A percentile compares a stretch with the other conserved stretches of the same genome.
Conservation (phyloP, 2,329 filamentous ascomycete genomes). For the Fusarium aywerte region DNA sequence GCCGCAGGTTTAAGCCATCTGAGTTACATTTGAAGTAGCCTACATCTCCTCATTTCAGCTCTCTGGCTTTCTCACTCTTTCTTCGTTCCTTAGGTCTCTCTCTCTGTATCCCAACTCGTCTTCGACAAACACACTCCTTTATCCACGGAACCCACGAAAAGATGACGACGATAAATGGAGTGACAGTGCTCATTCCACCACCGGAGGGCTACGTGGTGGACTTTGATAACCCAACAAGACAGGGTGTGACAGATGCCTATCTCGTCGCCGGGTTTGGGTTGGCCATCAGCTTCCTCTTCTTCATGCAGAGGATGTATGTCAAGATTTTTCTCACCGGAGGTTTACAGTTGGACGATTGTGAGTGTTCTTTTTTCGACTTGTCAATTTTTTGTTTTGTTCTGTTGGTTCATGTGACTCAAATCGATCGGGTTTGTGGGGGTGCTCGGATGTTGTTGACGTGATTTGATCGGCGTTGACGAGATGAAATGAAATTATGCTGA, state of each 20-base stretch:
- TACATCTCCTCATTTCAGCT: background rate
- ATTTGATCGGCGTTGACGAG: background rate
- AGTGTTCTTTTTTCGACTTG: constrained; percentile 7
- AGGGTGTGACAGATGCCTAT: constrained; percentile 41
- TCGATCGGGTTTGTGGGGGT: background rate
- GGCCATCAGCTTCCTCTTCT: constrained; percentile 36
- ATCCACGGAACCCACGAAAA: background rate
- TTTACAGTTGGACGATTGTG: constrained; percentile 45
- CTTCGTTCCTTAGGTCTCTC: background rate
- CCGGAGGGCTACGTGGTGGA: constrained; percentile 50
- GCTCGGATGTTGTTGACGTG: background rate
- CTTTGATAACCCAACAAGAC: constrained; percentile 48
- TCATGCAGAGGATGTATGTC: constrained; percentile 45
- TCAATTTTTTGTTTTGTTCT: background rate
- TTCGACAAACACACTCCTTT: constrained; percentile 1
- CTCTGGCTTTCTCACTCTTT: background rate
- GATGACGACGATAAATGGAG: constrained; percentile 35
- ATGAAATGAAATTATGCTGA: constrained; percentile 12
- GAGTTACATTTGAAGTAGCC: constrained; percentile 6
- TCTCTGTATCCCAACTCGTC: background rate
- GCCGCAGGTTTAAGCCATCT: background rate
- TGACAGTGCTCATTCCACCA: constrained; percentile 32
- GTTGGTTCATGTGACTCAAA: background rate
- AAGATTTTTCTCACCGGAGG: constrained; percentile 40
- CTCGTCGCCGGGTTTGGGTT: constrained; percentile 36